phyloP scores from a whole-genome alignment of 257 asterid genomes.

The Jaltomata sinuosa region DNA sequence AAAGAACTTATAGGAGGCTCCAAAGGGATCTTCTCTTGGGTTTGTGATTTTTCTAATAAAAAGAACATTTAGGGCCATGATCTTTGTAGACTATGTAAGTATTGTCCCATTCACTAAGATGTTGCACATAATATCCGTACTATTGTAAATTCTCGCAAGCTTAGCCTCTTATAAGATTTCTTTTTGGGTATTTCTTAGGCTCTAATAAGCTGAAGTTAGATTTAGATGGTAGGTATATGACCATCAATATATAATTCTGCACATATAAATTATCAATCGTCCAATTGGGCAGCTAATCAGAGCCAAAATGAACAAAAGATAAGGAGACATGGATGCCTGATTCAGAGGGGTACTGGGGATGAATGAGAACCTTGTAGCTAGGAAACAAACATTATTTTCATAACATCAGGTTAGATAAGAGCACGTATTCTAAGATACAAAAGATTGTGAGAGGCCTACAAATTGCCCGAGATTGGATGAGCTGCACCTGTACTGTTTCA shows the following conservation, averaged over 20 bases:
- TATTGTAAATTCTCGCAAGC: not conserved
- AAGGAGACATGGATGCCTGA: not conserved
- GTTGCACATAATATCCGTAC: not conserved
- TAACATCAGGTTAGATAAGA: not conserved
- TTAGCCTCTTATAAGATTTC: not conserved
- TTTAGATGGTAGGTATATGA: not conserved
- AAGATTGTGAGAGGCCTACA: not conserved
- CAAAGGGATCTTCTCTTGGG: not conserved
- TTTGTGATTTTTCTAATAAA: not conserved
- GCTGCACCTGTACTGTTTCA: not conserved
- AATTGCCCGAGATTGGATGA: not conserved
- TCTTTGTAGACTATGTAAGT: not conserved
- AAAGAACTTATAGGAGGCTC: not conserved
- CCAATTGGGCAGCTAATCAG: not conserved
- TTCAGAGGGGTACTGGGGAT: not conserved
- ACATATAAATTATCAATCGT: not conserved
- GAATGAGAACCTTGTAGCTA: not conserved
- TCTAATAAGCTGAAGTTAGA: not conserved
- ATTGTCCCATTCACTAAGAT: not conserved
- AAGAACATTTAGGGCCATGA: not conserved
- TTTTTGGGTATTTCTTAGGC: not conserved
- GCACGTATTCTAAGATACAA: not conserved
- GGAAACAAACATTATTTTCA: not conserved
- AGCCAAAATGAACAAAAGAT: not conserved
- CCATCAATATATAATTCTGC: not conserved